Evolutionary conservation across 345 rosid species (phyloP).

Genomic region (Zanthoxylum bungeanum): DNA sequence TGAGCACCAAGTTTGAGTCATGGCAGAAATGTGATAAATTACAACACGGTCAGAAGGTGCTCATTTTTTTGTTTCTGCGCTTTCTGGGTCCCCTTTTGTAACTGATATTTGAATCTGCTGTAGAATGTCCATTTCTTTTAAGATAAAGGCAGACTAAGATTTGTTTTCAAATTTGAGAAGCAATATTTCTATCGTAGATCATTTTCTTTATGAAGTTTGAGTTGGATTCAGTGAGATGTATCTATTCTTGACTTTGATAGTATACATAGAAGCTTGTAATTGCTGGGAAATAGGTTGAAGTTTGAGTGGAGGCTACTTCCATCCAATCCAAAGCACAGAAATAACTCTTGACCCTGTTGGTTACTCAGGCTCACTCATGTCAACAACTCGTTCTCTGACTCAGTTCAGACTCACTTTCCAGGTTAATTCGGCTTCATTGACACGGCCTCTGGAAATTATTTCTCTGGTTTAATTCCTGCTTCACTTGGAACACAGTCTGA

Average conservation of each 20-base stretch:
- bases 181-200: no score
- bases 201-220: not conserved
- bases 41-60: constrained; percentile 26
- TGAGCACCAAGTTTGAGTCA: constrained; percentile 11
- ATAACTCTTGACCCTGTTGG: constrained; percentile 43
- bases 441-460: constrained; percentile 29
- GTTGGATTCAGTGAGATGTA: not conserved
- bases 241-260: not conserved
- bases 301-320: not conserved
- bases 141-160: not conserved
- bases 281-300: no score
- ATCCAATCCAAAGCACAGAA: constrained; percentile 22
- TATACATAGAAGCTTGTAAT: not conserved
- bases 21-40: not conserved
- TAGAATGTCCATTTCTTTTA: not conserved
- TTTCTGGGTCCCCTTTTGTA: constrained; percentile 26
- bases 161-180: no score
- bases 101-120: not conserved
- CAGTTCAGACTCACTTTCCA: constrained; percentile 31
- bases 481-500: constrained; percentile 25
- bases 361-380: constrained; percentile 28
- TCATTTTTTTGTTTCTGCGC: constrained; percentile 17
- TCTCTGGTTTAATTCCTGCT: constrained; percentile 30
- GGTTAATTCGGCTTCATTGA: constrained; percentile 27
- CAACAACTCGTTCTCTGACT: constrained; percentile 35